Evolutionary conservation across 1,284 basidiomycete species (phyloP).

Genomic region (Entoloma clypeatum): DNA sequence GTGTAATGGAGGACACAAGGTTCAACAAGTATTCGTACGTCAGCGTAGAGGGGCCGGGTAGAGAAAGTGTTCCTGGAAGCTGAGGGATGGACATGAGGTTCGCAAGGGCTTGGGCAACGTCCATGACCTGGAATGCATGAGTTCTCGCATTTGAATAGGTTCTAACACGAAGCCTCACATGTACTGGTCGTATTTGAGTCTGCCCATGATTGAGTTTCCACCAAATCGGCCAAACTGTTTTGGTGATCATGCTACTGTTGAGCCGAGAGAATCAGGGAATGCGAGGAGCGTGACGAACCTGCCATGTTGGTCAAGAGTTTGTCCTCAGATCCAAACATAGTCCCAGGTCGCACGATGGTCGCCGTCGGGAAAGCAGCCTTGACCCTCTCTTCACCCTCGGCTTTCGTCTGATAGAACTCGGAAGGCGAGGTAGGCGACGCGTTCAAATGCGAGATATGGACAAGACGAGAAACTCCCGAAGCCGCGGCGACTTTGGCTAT

Average conservation of each 20-base stretch:
- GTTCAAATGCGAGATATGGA: constrained; percentile 96
- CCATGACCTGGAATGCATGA: constrained; percentile 61
- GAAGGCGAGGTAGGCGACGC: constrained; percentile 80
- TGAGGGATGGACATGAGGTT: constrained; percentile 69
- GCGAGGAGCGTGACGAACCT: constrained; percentile 46
- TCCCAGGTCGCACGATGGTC: constrained; percentile 85
- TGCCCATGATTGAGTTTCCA: constrained; percentile 90
- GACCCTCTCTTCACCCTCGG: constrained; percentile 87
- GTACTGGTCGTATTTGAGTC: constrained; percentile 87
- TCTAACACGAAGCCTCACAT: constrained; percentile 55
- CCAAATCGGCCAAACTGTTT: constrained; percentile 85
- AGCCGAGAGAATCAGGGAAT: constrained; percentile 15
- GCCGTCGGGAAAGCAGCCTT: constrained; percentile 82
- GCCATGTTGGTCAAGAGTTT: constrained; percentile 92
- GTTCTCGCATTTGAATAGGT: constrained; percentile 9
- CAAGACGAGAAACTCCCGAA: constrained; percentile 78
- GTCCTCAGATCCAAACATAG: constrained; percentile 94
- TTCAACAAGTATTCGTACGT: constrained; percentile 84
- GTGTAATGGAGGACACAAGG: constrained; percentile 79
- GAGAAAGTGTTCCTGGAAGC: constrained; percentile 68
- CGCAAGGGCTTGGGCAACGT: constrained; percentile 89
- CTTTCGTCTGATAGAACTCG: constrained; percentile 86
- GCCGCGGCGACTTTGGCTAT: constrained; percentile 83
- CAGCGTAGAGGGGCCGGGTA: constrained; percentile 88
- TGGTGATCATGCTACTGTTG: constrained; percentile 14